Conservation (phyloP, 78 protist species). For the Chrysochromulina tobinii region DNA sequence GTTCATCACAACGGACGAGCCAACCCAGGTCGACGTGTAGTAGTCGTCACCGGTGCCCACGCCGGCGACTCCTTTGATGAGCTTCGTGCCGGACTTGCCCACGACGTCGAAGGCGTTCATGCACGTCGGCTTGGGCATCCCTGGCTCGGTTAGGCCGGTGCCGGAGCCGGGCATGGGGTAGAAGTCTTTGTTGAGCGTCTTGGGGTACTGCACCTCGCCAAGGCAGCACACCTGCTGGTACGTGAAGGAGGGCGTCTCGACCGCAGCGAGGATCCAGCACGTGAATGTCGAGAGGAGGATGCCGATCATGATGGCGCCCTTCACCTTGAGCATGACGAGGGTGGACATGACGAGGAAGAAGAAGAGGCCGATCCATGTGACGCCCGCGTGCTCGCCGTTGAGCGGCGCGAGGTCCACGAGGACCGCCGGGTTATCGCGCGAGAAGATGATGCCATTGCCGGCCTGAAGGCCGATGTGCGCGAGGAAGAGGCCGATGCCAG, state of each 20-base stretch:
- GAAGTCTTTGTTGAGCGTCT: too few relatives aligned
- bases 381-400: background rate
- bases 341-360: background rate
- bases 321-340: background rate
- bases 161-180: too few relatives aligned
- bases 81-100: too few relatives aligned
- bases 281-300: background rate
- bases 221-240: background rate
- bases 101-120: too few relatives aligned
- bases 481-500: conserved; percentile 33
- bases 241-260: background rate
- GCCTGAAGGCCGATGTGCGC: conserved; percentile 12
- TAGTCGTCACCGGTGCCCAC: too few relatives aligned
- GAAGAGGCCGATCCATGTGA: background rate
- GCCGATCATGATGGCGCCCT: conserved; percentile 16
- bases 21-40: too few relatives aligned
- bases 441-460: background rate
- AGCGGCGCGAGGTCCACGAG: background rate
- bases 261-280: background rate
- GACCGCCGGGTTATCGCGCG: too few relatives aligned
- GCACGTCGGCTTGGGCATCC: too few relatives aligned
- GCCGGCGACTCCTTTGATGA: too few relatives aligned
- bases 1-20: too few relatives aligned
- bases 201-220: background rate
- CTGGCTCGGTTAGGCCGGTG: too few relatives aligned